phyloP scores from a whole-genome alignment of 352 stramenopile species.

The Phytophthora tentaculata region DNA sequence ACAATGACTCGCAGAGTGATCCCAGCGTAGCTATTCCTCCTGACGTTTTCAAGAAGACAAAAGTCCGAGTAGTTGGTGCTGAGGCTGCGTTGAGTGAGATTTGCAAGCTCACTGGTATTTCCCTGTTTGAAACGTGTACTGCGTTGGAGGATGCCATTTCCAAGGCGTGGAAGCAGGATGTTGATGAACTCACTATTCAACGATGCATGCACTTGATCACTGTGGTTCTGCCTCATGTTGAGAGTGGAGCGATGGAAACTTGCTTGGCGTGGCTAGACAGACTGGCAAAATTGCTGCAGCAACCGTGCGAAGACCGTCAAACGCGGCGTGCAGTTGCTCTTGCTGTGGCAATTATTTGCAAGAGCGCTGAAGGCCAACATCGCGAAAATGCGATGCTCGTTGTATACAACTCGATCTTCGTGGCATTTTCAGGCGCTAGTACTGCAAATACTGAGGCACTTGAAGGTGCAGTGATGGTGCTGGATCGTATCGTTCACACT shows the following conservation, averaged over 20 bases:
- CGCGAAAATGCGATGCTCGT: constrained; percentile 53
- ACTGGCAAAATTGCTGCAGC: constrained; percentile 37
- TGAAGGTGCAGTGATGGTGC: constrained; percentile 57
- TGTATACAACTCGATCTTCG: constrained; percentile 62
- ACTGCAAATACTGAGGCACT: constrained; percentile 28
- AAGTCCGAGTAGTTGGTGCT: constrained; percentile 53
- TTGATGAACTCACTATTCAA: constrained; percentile 47
- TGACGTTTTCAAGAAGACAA: constrained; percentile 40
- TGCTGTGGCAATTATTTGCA: constrained; percentile 58
- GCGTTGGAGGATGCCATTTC: constrained; percentile 44
- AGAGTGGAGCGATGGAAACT: constrained; percentile 29
- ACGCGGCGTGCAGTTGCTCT: constrained; percentile 46
- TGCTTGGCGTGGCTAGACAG: constrained; percentile 56
- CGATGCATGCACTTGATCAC: constrained; percentile 58
- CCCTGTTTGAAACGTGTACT: constrained; percentile 44
- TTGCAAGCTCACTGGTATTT: constrained; percentile 36
- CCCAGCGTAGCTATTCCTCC: constrained; percentile 6
- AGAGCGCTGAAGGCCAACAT: constrained; percentile 26
- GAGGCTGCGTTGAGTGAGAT: constrained; percentile 49
- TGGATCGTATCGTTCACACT: constrained; percentile 54
- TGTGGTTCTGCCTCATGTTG: constrained; percentile 45
- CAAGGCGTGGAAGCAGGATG: constrained; percentile 41
- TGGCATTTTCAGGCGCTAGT: constrained; percentile 24
- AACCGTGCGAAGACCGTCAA: constrained; percentile 25
- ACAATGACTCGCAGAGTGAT: constrained; percentile 11